Evolutionary conservation across 1,284 basidiomycete genomes (phyloP), one percentile per base, ranked within the genome.

Genomic region (Apiotrichum gracile): DNA sequence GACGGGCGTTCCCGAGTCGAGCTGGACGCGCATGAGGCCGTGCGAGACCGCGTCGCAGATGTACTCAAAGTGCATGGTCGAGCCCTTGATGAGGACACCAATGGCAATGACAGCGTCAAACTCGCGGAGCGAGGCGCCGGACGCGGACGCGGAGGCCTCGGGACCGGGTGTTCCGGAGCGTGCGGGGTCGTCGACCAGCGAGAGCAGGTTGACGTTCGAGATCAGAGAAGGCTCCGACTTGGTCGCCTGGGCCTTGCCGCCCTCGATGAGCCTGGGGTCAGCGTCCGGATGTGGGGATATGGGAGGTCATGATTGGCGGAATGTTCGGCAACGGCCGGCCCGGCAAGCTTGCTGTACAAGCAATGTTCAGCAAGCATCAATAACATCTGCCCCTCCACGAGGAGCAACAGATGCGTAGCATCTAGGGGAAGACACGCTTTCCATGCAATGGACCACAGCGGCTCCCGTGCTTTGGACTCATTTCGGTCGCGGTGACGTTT

Each of bases 21-120:
- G 79, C 70, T 93, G 91, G 25, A 97, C 83, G 61, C 84, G 83
- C 94, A 97, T 98, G 63, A 98, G 80, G 35, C 86, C 92, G 66
- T 94, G 86, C 41, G 89, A 86, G 55, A 96, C 90, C 52, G 85
- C 83, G 64, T 97, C 92, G 70, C 84, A 90, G 74, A 98, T 99
- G 80, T 99, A 99, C 76, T 97, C 92, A 72, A 96, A 97, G 78
- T 97, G 92, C 90, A 94, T 94, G 16, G 92, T 96, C 4, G 84
- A 81, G 53, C 92, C 94, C 76, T 98, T 98, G 82, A 98, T 97
- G 70, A 98, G 85, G 42, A 93, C 91, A 12, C 94, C 94, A 66
- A 98, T 91, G 37, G 92, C 90, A 69, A 98, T 94, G 61, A 97
- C 85, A 13, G 92, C 96, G 75, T 94, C 88, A 64, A 97, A 93